Conservation (phyloP, 208 protist species). For the Acanthamoeba royreba region DNA sequence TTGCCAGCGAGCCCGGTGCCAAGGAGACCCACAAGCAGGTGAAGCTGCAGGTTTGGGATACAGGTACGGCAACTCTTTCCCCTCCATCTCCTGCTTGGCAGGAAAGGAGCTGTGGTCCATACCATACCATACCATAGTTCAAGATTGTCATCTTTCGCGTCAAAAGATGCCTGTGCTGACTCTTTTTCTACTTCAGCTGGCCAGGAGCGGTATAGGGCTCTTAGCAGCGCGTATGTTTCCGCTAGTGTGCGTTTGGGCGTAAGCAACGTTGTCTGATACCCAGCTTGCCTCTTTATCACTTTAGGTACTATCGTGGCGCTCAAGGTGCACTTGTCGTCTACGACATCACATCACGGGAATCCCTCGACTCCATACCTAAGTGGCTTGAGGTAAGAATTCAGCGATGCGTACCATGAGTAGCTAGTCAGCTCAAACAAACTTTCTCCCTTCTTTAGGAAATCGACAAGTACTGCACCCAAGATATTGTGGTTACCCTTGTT, state of each 20-base stretch:
- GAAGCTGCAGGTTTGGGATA: neutral
- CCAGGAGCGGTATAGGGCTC: neutral
- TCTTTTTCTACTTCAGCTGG: neutral
- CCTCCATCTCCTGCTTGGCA: neutral
- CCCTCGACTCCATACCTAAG: neutral
- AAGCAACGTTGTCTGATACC: neutral
- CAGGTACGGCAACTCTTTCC: neutral
- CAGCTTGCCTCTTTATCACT: neutral
- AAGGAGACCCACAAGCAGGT: neutral
- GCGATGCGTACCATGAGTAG: neutral
- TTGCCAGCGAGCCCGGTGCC: neutral
- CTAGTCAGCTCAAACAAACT: conserved; percentile 94
- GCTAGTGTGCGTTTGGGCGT: neutral
- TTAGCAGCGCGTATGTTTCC: neutral
- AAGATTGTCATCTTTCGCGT: neutral
- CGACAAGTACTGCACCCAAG: conserved; percentile 88
- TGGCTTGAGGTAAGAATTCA: neutral
- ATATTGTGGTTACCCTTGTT: conserved; percentile 98
- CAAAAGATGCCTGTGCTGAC: neutral
- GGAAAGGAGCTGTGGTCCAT: too few species aligned
- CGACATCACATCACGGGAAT: conserved; percentile 90
- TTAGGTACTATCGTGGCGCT: conserved; percentile 96
- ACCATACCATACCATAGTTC: too few species aligned
- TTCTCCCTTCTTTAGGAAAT: conserved; percentile 95
- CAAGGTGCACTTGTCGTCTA: conserved; percentile 98